Conservation (phyloP, 208 protist species). For the Acanthamoeba rhysodes region DNA sequence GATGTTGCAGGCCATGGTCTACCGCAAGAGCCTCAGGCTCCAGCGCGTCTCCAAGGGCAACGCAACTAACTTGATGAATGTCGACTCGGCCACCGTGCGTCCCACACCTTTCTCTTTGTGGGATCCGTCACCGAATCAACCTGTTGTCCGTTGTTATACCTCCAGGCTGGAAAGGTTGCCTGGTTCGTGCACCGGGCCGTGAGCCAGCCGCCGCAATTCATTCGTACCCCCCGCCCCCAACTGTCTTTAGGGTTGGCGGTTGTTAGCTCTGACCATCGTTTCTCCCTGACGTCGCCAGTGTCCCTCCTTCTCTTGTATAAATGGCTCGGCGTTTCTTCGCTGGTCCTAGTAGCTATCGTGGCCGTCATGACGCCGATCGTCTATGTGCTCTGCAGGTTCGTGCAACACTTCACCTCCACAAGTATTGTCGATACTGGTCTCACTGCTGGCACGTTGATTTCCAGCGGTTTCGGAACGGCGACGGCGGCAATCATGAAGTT, state of each 20-base stretch:
- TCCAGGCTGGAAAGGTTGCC: neutral
- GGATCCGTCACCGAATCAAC: neutral
- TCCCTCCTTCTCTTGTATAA: neutral
- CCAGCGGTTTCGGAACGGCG: neutral
- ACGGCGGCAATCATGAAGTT: neutral
- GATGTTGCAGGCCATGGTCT: constrained; percentile 10
- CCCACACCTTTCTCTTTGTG: neutral
- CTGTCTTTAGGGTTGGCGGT: neutral
- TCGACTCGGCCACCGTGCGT: constrained; percentile 5
- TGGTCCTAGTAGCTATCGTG: neutral
- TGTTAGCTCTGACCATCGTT: neutral
- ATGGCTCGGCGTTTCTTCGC: constrained; percentile 1
- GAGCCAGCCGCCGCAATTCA: constrained; percentile 8
- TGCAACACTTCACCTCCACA: neutral
- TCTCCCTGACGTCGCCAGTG: neutral
- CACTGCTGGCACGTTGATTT: neutral
- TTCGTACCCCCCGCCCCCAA: neutral
- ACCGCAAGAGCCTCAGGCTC: constrained; percentile 10
- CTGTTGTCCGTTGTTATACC: neutral
- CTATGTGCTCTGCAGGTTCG: neutral
- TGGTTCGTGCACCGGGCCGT: constrained; percentile 8
- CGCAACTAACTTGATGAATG: constrained; percentile 1
- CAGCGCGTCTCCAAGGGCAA: neutral
- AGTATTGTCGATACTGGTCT: neutral
- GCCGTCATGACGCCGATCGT: neutral